Base-by-base conservation (phyloP, 1,284 basidiomycete genomes). In the Sporisorium exsertum region DNA sequence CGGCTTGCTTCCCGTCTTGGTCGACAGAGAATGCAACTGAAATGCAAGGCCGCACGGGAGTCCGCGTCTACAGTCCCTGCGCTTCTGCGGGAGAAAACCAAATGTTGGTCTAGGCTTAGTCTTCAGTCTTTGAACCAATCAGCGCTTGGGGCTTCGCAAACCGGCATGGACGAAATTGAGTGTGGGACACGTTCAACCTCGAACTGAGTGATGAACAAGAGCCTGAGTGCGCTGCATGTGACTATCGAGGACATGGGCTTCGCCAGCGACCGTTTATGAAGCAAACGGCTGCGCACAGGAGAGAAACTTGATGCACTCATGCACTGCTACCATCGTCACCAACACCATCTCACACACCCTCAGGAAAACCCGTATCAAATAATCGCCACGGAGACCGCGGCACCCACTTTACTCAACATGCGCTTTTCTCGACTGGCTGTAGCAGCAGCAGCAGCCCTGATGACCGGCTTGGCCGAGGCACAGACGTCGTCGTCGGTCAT, bases 401-500 rank as follows among this genome's bases (percentile, higher is more conserved):
- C 27, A 2, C 47, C 27, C 26, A 15, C 35, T 37, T 9, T 10
- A 20, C 18, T 43, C 60, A 59, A 51, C 27, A 72, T 72, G 69
- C 69, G 64, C 40, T 66, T 66, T 45, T 40, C n/a, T 40, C 27
- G 42, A 8, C 22, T 72, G 8, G 52, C 33, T 29, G 59, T 43
- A 29, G 56, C 63, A 51, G 59, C 59, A n/a, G 62, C 54, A 22
- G 53, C 68, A 13, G 59, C 63, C 26, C 56, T 46, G 13, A 42
- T 72, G 18, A 22, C 51, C 52, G 40, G 55, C 33, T 42, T 72
- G 2, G 69, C 58, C 59, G 35, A 72, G 54, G 70, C 61, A 18
- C 70, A 72, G 32, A 54, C 37, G 45, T 61, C 65, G 51, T 18
- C 18, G 1, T 46, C 61, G 13, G n/a, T 69, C 62, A 65, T 68